Base-by-base conservation (phyloP, 495 filamentous ascomycete genomes). In the Clavariopsis aquatica region DNA sequence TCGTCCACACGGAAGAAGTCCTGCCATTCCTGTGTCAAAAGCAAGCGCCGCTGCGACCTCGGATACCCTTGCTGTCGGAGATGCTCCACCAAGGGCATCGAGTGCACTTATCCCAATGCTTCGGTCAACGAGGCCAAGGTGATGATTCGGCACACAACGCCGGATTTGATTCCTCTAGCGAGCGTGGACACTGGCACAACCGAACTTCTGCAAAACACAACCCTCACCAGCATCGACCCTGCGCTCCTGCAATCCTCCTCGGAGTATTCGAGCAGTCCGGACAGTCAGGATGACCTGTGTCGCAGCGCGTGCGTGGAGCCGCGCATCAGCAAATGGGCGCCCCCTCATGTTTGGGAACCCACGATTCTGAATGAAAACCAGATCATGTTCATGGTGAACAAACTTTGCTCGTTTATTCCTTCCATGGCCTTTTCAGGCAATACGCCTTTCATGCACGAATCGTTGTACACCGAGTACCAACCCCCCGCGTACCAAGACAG, bases 41-140 rank as follows among this genome's bases (percentile, higher is more conserved):
- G 78, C 9, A 85, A 84, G 64, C 73, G 82, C 15, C 78, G 80
- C 17, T 85, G 66, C 57, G 66, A 69, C 38, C 52, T 69, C n/a
- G 62, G 66, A 1, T 69, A 51, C 31, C 66, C 66, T 8, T 57
- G 49, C 43, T 69, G 66, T 27, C 64, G 56, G 15, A 23, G 66
- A 1, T 69, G 61, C 26, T 61, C 65, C 27, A 31, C 55, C 7
- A 69, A 69, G 36, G 56, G 57, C 22, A 28, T 65, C 24, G 41
- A 47, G 17, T 69, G 60, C 51, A 27, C 38, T 22, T 69, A 69
- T 47, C 49, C 60, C 0, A 65, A 49, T 49, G 60, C 41, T 56
- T 41, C 55, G 34, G 62, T 61, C 15, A 28, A 46, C 45, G 51
- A 69, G 22, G 51, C 60, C 8, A 57, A 69, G 27, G 61, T 64